These are phyloP conservation scores for Neurospora pannonica DNA, from an alignment of 495 filamentous ascomycete genomes.

Conservation along the genomic window DNA sequence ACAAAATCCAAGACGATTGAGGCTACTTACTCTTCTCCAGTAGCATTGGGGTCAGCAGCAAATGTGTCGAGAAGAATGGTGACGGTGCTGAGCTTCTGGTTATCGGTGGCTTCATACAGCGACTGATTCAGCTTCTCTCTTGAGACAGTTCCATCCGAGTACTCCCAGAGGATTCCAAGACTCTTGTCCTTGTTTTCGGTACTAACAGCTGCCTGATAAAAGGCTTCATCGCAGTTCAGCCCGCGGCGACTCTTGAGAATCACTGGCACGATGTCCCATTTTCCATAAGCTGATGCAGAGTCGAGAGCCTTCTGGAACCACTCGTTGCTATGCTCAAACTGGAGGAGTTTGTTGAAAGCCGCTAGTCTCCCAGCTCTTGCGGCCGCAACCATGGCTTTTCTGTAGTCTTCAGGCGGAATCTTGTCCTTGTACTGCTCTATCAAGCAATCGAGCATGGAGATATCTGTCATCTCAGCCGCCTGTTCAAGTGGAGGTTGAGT, in stretches of 20 bases:
- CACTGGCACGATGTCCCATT: neutral
- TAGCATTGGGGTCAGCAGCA: neutral
- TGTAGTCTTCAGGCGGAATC: constrained; percentile 5
- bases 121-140: neutral
- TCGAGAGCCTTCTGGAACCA: neutral
- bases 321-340: neutral
- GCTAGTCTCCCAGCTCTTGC: neutral
- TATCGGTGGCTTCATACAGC: neutral
- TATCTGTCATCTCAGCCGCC: constrained; percentile 18
- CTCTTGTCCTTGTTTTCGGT: neutral
- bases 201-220: neutral
- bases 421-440: constrained; percentile 17
- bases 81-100: neutral
- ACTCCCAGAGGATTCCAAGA: neutral
- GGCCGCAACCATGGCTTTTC: constrained; percentile 12
- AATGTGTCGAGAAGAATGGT: neutral
- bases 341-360: neutral
- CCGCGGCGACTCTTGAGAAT: neutral
- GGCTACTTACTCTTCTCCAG: neutral
- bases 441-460: constrained; percentile 25
- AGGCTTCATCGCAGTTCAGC: neutral
- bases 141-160: neutral
- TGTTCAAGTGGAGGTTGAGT: constrained; percentile 18
- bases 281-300: neutral
- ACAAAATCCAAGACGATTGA: neutral